Evolutionary conservation across 768 basidiomycete species (phyloP), one percentile per base, ranked within the genome.

Genomic region (Tylopilus felleus): DNA sequence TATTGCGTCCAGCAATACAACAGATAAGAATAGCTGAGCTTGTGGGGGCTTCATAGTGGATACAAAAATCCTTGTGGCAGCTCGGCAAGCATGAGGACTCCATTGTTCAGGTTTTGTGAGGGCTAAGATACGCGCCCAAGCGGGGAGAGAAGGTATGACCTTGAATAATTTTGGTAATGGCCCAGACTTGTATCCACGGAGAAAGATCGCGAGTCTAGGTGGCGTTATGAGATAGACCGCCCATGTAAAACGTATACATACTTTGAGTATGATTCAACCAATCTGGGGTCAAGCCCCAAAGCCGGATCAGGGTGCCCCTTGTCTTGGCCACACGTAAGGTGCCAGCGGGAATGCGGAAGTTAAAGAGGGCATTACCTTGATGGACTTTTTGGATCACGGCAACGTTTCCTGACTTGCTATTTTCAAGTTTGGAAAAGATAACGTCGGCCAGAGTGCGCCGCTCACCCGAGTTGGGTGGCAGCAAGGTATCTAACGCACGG

Each of bases 81-180:
- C 93, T 56, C 87, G 85, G 58, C 92, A 93, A 1, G 95, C 95
- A 69, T 98, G 93, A 0, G 97, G 90, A 1, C 93, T 91, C 97
- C 97, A 98, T 62, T 85, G 81, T 73, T 94, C 88, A 1, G 97
- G 97, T 50, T 80, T 80, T 14, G 97, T 98, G 42, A 98, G 80
- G 25, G 95, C 92, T 41, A 99, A 83, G 58, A 98, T 85, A 45
- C 93, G 89, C 10, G 95, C 94, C 97, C 97, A 99, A 56, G 90
- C 86, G 4, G 93, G 90, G 23, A 98, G 84, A 12, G 95, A 89
- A 21, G 97, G 97, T 43, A 99, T 90, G 57, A 99, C 89, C 77
- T 99, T 99, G 84, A 99, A 95, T 4, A 94, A 79, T 74, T 98
- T 98, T 28, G 97, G 97, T 1, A 99, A 80, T 1, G 94, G 86